A percentile compares a stretch with the other conserved stretches of the same genome.
phyloP scores from a whole-genome alignment of 345 rosid species.

The Bruguiera parviflora region DNA sequence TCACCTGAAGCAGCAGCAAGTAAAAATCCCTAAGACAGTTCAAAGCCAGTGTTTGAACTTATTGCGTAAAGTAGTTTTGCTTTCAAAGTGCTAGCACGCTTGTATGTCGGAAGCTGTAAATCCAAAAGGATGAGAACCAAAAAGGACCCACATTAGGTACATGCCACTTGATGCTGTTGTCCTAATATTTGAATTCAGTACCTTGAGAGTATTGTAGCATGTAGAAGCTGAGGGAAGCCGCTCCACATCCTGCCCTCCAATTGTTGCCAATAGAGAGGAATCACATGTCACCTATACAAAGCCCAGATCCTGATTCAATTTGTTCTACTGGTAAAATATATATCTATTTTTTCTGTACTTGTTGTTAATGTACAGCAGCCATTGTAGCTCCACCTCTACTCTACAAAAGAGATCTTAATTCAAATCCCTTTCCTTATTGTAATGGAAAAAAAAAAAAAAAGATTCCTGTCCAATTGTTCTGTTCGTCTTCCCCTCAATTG shows the following conservation, averaged over 20 bases:
- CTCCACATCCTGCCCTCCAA: constrained; percentile 96
- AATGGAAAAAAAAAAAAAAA: too few species aligned
- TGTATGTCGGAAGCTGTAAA: constrained; percentile 93
- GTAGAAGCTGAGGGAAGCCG: constrained; percentile 99
- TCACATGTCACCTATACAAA: constrained; percentile 73
- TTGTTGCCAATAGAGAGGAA: constrained; percentile 81
- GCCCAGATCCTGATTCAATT: constrained; percentile 17
- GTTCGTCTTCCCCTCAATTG: too few species aligned
- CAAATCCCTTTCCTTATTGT: too few species aligned
- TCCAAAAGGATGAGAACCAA: constrained; percentile 17
- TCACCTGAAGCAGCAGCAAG: constrained; percentile 15
- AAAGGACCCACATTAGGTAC: constrained; percentile 2
- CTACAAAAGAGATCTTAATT: too few species aligned
- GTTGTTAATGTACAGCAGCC: too few species aligned
- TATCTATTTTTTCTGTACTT: background rate
- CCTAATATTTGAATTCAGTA: constrained; percentile 17
- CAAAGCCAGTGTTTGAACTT: constrained; percentile 92
- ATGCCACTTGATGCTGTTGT: background rate
- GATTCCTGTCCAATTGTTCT: too few species aligned
- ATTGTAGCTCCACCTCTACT: too few species aligned
- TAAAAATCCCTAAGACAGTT: constrained; percentile 63
- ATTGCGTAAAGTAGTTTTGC: constrained; percentile 91
- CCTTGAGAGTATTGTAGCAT: constrained; percentile 99
- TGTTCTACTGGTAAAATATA: background rate
- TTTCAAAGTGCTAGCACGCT: constrained; percentile 81